Percentiles rank a stretch among this genome's conserved stretches.
phyloP scores from a whole-genome alignment of 78 protist genomes.

The Dictyostelium brefeldianum region DNA sequence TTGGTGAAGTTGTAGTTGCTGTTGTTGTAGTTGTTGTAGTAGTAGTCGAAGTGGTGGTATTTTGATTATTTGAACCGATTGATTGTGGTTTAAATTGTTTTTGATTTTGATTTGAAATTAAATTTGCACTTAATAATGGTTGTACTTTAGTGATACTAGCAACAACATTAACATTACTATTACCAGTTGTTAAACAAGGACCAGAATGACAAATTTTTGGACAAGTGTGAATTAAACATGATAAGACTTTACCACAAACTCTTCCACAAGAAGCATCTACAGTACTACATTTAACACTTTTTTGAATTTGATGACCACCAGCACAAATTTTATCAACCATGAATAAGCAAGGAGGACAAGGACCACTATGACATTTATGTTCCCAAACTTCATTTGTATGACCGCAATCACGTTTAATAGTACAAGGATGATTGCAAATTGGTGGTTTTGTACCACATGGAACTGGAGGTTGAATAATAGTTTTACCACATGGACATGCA shows the following conservation, averaged over 20 bases:
- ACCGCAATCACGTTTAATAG: constrained; percentile 76
- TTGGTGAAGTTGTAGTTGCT: neutral
- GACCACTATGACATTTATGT: constrained; percentile 86
- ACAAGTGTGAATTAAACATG: constrained; percentile 82
- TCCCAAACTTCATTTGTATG: constrained; percentile 72
- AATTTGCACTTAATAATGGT: constrained; percentile 19
- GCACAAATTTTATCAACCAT: constrained; percentile 67
- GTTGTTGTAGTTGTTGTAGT: neutral
- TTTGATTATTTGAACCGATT: neutral
- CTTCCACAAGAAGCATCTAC: constrained; percentile 81
- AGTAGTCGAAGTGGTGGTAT: neutral
- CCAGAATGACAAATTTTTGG: constrained; percentile 77
- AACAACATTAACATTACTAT: neutral
- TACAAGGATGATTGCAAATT: constrained; percentile 78
- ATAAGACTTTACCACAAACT: constrained; percentile 74
- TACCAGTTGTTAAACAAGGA: constrained; percentile 43
- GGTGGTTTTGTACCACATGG: constrained; percentile 85
- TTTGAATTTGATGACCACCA: constrained; percentile 87
- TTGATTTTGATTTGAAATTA: neutral
- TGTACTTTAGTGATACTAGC: neutral
- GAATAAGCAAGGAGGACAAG: constrained; percentile 85
- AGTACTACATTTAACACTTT: constrained; percentile 76
- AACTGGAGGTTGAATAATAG: constrained; percentile 79
- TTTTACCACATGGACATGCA: constrained; percentile 83
- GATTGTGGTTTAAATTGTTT: constrained; percentile 12